Evolutionary conservation across 2,329 filamentous ascomycete species (phyloP), one percentile per base, ranked within the genome.

Genomic region (Lomentospora prolificans): DNA sequence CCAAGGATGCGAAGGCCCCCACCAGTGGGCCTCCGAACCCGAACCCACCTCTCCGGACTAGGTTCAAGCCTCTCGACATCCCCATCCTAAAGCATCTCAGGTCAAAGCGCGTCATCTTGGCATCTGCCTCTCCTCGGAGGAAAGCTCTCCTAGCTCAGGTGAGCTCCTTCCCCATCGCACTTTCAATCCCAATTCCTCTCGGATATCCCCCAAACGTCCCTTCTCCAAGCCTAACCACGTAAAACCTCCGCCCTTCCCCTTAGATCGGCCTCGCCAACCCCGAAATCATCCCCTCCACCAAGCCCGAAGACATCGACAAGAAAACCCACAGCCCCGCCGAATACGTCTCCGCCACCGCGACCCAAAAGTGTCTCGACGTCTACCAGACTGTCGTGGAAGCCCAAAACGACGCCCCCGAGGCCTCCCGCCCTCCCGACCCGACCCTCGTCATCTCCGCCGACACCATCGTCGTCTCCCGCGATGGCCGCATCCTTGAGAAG

Each of bases 301-400:
- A 89, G 61, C 86, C 89, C 54, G 94, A 99, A 73, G 80, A 97
- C 73, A 81, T 96, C 55, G 80, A 89, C 64, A 96, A 97, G 69
- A 69, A 73, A 6, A 68, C 72, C 2, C 80, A 92, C 58, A 82
- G 85, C 1, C 89, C 94, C 1, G 87, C 89, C 68, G 90, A 95
- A 72, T 99, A 99, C 73, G 94, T 96, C 19, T 78, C 91, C 12
- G 83, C 85, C 57, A 99, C 94, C 2, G 92, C 92, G 3, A 82
- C 82, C 22, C 81, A 86, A 63, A 99, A 99, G 71, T 88, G 86
- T 53, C 78, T 90, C 46, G 80, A 87, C 50, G 88, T 97, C 8
- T 84, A 84, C 69, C 64, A 73, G 55, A 63, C 67, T 3, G 72
- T 71, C 3, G 62, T 82, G 14, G 67, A 71, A 56, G 69, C 65